Conservation (phyloP, 164 flowering plant genomes). For the Kingdonia uniflora region DNA sequence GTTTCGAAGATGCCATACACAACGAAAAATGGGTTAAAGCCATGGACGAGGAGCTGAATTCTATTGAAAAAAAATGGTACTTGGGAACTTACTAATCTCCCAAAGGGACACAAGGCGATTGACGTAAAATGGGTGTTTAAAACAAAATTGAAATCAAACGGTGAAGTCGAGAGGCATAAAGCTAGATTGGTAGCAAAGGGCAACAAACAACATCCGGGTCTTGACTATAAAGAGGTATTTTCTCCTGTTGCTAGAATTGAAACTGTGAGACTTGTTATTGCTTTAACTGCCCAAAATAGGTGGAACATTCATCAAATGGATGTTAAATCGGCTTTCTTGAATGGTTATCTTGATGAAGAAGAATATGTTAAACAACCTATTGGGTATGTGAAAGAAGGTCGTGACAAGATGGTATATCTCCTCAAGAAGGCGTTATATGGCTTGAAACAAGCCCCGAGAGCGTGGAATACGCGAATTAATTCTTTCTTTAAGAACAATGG, state of each 20-base stretch:
- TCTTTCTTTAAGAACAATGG: not conserved
- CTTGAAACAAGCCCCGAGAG: not conserved
- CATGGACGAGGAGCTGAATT: not conserved
- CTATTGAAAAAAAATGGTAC: not conserved
- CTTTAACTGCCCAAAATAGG: too few relatives aligned
- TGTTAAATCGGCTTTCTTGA: conserved; percentile 1
- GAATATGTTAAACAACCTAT: not conserved
- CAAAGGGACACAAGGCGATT: not conserved
- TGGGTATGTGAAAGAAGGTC: not conserved
- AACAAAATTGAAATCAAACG: not conserved
- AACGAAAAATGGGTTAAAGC: not conserved
- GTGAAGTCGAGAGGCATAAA: not conserved
- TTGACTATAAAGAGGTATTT: too few relatives aligned
- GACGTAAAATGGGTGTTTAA: conserved; percentile 1
- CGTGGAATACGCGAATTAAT: conserved; percentile 4
- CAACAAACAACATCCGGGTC: not conserved
- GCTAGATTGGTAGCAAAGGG: too few relatives aligned
- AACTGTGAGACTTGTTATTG: too few relatives aligned
- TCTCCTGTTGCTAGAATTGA: too few relatives aligned
- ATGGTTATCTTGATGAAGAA: conserved; percentile 1
- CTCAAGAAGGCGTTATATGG: conserved; percentile 1
- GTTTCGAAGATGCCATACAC: not conserved
- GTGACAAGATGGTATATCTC: not conserved
- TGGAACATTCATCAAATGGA: too few relatives aligned
- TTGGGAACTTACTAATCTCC: not conserved